Percentiles rank a stretch among this genome's conserved stretches.
These are phyloP conservation scores for Gymnopilus junonius DNA, from an alignment of 768 basidiomycete species.

Conservation along the genomic window DNA sequence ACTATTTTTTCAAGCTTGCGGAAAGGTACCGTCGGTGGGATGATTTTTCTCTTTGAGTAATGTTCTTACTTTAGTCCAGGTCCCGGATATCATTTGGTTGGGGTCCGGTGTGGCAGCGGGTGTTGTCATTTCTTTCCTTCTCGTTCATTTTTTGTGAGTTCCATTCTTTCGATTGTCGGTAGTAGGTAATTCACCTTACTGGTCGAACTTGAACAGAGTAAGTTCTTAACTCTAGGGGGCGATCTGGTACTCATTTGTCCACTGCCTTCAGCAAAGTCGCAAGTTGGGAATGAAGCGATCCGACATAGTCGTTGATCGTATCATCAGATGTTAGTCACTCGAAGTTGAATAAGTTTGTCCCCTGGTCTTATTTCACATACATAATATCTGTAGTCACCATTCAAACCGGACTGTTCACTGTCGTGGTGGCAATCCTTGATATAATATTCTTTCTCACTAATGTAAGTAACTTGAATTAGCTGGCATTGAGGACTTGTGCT, in stretches of 20 bases:
- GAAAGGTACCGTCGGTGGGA: not conserved
- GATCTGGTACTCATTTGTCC: not conserved
- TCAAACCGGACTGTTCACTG: conserved; percentile 1
- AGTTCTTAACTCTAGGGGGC: not conserved
- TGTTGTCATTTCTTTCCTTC: not conserved
- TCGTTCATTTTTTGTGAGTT: not conserved
- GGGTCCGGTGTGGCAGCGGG: not conserved
- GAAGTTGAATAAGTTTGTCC: not conserved
- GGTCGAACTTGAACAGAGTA: not conserved
- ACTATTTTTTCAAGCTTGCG: not conserved
- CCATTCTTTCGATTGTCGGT: not conserved
- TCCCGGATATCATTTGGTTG: not conserved
- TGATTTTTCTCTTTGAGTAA: not conserved
- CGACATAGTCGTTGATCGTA: conserved; percentile 2
- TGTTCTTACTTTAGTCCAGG: not conserved
- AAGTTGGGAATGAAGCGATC: conserved; percentile 1
- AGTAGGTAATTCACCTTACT: not conserved
- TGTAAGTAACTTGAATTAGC: not conserved
- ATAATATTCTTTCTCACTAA: conserved; percentile 2
- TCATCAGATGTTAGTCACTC: conserved; percentile 1
- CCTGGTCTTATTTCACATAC: not conserved
- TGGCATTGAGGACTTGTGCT: too few species aligned
- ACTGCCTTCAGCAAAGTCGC: not conserved
- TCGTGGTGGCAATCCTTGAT: not conserved
- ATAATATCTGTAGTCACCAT: not conserved